phyloP scores from a whole-genome alignment of 2,329 filamentous ascomycete genomes.

The Colletotrichum sp. region DNA sequence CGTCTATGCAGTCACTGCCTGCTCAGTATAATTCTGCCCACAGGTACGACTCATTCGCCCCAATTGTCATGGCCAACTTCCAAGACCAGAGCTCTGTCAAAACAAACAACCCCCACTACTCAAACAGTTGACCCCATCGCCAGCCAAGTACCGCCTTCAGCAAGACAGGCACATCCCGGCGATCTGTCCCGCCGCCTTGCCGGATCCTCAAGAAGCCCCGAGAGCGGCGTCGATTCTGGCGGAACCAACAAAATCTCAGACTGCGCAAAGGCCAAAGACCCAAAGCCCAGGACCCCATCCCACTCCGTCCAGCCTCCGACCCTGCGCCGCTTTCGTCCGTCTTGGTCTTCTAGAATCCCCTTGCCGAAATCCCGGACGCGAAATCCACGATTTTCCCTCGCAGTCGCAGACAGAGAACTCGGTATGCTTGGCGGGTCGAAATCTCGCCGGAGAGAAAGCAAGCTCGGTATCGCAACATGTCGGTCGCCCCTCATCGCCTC shows the following conservation, averaged over 20 bases:
- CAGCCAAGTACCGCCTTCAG: background rate
- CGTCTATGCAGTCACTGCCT: background rate
- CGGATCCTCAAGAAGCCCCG: background rate
- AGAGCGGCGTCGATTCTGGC: background rate
- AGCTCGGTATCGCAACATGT: background rate
- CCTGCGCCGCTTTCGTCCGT: background rate
- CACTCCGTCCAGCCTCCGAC: background rate
- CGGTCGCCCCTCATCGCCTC: background rate
- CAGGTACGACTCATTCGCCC: background rate
- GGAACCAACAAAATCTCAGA: background rate
- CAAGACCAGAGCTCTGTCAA: background rate
- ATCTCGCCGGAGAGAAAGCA: background rate
- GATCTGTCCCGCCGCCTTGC: background rate
- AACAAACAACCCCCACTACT: constrained; percentile 1
- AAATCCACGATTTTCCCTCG: background rate
- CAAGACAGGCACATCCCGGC: background rate
- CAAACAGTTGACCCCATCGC: background rate
- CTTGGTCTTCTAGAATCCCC: background rate
- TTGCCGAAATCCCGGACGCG: background rate
- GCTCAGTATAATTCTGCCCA: background rate
- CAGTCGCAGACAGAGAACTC: background rate
- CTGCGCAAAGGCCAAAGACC: background rate
- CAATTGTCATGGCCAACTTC: background rate
- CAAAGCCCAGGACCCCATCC: background rate
- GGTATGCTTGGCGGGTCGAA: background rate